Base-by-base conservation (phyloP, 139 green algal species). In the Chlorella sp. region DNA sequence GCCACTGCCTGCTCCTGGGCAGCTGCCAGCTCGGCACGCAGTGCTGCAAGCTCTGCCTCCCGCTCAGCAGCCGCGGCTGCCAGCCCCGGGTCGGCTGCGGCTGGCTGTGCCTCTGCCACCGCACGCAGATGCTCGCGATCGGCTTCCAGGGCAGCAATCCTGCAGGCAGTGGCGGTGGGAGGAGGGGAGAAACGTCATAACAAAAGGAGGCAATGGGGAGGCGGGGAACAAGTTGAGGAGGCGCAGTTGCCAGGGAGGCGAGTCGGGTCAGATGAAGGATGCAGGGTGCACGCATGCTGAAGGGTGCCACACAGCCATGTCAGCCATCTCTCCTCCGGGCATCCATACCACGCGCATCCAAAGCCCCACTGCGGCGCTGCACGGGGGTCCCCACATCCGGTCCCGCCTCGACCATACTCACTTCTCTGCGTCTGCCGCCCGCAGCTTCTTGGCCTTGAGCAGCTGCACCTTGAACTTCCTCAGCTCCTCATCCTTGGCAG, bases 381-480 rank as follows among this genome's bases (percentile, higher is more conserved):
- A 73, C n/a, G 21, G 64, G 2, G 5, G 64, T 16, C 21, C 22
- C 64, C 21, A 73, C 11, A 73, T 4, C 22, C 7, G 4, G 14
- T 5, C n/a, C 36, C 37, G 34, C 26, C 76, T 18, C 19, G 5
- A 0, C 4, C n/a, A 39, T 1, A 21, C 86, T 24, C 60, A 90
- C 86, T 77, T 36, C 78, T 90, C 87, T 1, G 78, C 61, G 68
- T 90, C 87, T 24, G 84, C 77, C 15, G 60, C 42, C 28, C 87
- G 37, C 87, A 90, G 78, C 87, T 90, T 90, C 64, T 86, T 90
- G 87, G 87, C 87, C 87, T 90, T 90, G 37, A 90, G 57, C 60
- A 90, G 64, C 87, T 86, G 85, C 87, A 90, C 78, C 87, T 90
- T 90, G 87, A 90, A 90, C 79, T 86, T 90, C 37, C 42, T 76